These are phyloP conservation scores for Penicillium cinerascens DNA, from an alignment of 495 filamentous ascomycete genomes.

Conservation along the genomic window DNA sequence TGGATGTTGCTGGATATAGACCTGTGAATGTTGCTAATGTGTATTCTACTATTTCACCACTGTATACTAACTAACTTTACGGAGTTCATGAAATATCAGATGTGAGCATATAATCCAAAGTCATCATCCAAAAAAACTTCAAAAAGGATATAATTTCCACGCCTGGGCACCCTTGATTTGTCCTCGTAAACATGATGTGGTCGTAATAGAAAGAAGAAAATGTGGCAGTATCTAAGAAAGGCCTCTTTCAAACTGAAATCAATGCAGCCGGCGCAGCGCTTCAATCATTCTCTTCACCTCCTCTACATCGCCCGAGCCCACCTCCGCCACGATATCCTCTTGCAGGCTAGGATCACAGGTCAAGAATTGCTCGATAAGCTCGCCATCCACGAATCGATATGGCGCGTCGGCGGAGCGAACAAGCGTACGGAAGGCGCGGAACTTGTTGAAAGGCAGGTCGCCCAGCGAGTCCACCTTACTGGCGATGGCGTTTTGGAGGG, in stretches of 20 bases:
- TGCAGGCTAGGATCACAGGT: conserved; percentile 62
- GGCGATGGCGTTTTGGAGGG: conserved; percentile 70
- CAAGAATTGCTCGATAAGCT: conserved; percentile 83
- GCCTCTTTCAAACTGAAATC: neutral
- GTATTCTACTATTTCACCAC: neutral
- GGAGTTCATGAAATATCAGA: neutral
- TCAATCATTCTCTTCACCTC: conserved; percentile 70
- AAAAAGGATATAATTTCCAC: no score
- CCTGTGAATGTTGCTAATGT: conserved; percentile 1
- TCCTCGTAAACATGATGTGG: neutral
- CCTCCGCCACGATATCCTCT: conserved; percentile 56
- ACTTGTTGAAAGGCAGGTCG: conserved; percentile 67
- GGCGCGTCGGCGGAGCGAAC: conserved; percentile 72
- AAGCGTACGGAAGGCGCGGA: conserved; percentile 71
- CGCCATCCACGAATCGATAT: conserved; percentile 86
- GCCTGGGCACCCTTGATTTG: neutral
- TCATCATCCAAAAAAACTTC: no score
- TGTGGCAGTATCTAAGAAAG: neutral
- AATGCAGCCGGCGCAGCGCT: conserved; percentile 69
- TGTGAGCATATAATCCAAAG: neutral
- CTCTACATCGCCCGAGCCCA: conserved; percentile 59
- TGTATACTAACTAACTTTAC: neutral
- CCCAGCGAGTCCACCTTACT: conserved; percentile 64
- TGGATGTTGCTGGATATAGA: neutral
- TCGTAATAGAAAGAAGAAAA: neutral